These are phyloP conservation scores for Apiospora arundinis DNA, from an alignment of 2,329 filamentous ascomycete genomes.

Conservation along the genomic window DNA sequence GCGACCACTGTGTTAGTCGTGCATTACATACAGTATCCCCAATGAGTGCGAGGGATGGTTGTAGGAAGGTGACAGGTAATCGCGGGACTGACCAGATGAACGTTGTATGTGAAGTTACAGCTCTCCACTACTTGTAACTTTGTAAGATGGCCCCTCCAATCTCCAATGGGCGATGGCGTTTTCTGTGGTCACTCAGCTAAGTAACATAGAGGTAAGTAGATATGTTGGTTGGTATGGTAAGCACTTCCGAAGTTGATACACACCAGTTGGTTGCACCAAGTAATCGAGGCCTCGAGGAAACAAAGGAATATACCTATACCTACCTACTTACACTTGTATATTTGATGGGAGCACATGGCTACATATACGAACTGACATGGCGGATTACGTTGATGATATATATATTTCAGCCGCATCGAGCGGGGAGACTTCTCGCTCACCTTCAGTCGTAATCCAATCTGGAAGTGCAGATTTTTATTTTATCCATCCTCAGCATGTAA, in stretches of 20 bases:
- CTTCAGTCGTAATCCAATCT: neutral
- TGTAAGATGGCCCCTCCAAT: constrained; percentile 7
- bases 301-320: neutral
- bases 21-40: neutral
- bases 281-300: neutral
- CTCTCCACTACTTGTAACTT: neutral
- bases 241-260: too few relatives aligned
- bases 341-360: neutral
- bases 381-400: neutral
- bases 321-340: too few relatives aligned
- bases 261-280: too few relatives aligned
- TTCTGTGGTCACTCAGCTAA: neutral
- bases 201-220: too few relatives aligned
- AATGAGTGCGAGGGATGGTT: neutral
- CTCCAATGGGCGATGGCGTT: neutral
- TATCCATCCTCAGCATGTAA: neutral
- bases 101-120: constrained; percentile 18
- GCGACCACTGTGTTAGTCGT: neutral
- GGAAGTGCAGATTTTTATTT: neutral
- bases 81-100: constrained; percentile 14
- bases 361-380: neutral
- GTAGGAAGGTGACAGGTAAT: constrained; percentile 13
- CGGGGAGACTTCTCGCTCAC: neutral
- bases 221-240: too few relatives aligned
- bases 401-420: neutral